Percentiles rank a stretch among this genome's conserved stretches.
These are phyloP conservation scores for Stephania cephalantha DNA, from an alignment of 164 flowering plant genomes.

Conservation along the genomic window DNA sequence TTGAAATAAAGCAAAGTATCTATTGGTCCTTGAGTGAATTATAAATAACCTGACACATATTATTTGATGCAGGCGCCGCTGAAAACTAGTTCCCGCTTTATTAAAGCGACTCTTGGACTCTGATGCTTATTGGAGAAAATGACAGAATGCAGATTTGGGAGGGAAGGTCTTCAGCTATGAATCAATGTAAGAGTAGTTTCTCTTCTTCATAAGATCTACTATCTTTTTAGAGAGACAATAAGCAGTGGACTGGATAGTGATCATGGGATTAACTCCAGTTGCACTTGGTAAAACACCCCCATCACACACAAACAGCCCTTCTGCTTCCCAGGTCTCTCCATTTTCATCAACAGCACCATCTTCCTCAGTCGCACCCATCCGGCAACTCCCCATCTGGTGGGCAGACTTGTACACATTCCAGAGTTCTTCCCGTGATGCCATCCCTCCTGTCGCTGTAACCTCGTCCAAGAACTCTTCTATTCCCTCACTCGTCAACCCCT, in stretches of 20 bases:
- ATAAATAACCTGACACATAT: not conserved
- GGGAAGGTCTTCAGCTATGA: not conserved
- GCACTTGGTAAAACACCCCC: slow-evolving; percentile 40
- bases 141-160: not conserved
- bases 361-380: slow-evolving; percentile 31
- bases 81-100: not conserved
- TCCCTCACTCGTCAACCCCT: slow-evolving; percentile 28
- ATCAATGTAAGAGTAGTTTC: not conserved
- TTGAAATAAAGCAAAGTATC: not conserved
- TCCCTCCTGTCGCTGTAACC: slow-evolving; percentile 18
- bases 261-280: slow-evolving; percentile 44
- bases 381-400: slow-evolving; percentile 45
- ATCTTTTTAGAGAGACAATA: slow-evolving; percentile 33
- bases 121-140: no score
- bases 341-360: slow-evolving; percentile 38
- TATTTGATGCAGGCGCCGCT: not conserved
- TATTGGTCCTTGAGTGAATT: not conserved
- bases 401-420: slow-evolving; percentile 30
- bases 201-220: slow-evolving; percentile 12
- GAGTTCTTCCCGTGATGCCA: slow-evolving; percentile 13
- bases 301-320: slow-evolving; percentile 37
- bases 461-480: slow-evolving; percentile 32
- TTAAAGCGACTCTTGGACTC: not conserved
- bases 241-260: slow-evolving; percentile 41
- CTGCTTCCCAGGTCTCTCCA: slow-evolving; percentile 52